Conservation (phyloP, 257 asterid genomes). For the Petrea volubilis region DNA sequence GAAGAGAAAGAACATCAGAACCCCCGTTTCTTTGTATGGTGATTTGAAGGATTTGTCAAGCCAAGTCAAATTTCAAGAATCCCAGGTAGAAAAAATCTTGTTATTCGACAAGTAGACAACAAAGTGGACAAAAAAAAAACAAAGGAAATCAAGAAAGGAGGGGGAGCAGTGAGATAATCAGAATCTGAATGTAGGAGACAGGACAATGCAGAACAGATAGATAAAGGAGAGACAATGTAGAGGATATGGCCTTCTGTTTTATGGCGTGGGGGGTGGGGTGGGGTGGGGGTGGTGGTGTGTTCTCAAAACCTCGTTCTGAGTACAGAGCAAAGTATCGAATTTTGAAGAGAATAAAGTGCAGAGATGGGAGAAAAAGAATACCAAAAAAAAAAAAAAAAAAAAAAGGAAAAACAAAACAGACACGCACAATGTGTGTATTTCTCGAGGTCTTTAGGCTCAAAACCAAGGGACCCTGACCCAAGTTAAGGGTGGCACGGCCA, state of each 20-base stretch:
- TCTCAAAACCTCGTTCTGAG: constrained; percentile 59
- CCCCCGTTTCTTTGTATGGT: constrained; percentile 41
- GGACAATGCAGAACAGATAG: constrained; percentile 49
- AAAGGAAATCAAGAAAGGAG: constrained; percentile 28
- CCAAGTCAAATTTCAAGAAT: constrained; percentile 30
- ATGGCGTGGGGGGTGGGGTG: constrained; percentile 14
- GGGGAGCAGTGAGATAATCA: constrained; percentile 27
- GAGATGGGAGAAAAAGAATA: constrained; percentile 30
- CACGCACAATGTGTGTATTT: constrained; percentile 17
- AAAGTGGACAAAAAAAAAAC: constrained; percentile 5
- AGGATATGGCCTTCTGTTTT: constrained; percentile 33
- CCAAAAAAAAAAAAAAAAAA: not conserved
- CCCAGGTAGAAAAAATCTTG: constrained; percentile 20
- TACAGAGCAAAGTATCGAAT: constrained; percentile 71
- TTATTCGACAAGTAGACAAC: constrained; percentile 27
- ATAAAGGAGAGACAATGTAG: constrained; percentile 34
- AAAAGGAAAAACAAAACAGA: not conserved
- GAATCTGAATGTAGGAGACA: constrained; percentile 39
- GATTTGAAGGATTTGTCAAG: constrained; percentile 16
- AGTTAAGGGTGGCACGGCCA: constrained; percentile 27
- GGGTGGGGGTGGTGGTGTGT: constrained; percentile 19
- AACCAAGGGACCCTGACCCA: constrained; percentile 42
- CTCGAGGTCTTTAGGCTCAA: constrained; percentile 39
- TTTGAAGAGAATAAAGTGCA: constrained; percentile 90
- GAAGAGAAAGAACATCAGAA: constrained; percentile 30